Conservation (phyloP, 495 filamentous ascomycete species). For the Lasiosphaeria miniovina region DNA sequence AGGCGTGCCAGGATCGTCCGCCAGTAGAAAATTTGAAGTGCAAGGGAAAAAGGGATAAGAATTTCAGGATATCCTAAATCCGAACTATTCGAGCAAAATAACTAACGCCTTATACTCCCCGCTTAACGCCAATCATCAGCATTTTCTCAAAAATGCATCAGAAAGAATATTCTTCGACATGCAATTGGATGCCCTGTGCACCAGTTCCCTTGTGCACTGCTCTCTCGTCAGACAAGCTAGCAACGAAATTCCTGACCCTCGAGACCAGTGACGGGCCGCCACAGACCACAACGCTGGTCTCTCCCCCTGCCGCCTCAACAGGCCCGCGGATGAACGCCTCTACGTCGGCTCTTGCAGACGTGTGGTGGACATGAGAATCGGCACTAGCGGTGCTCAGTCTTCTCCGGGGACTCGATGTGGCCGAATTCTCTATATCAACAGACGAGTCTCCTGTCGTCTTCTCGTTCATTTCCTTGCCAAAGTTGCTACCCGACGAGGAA, state of each 20-base stretch:
- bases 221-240: slow-evolving; percentile 73
- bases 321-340: slow-evolving; percentile 42
- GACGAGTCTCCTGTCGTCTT: slow-evolving; percentile 14
- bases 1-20: too few relatives aligned
- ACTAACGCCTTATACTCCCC: too few relatives aligned
- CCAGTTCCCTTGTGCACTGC: slow-evolving; percentile 89
- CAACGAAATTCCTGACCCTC: slow-evolving; percentile 63
- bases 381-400: slow-evolving; percentile 30
- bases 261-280: slow-evolving; percentile 66
- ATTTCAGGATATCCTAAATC: too few relatives aligned
- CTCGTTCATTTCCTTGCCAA: slow-evolving; percentile 21
- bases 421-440: slow-evolving; percentile 27
- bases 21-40: too few relatives aligned
- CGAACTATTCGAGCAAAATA: too few relatives aligned
- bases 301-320: slow-evolving; percentile 73
- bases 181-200: slow-evolving; percentile 66
- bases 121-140: too few relatives aligned
- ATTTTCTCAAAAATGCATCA: neutral
- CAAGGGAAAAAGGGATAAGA: too few relatives aligned
- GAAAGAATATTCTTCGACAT: slow-evolving; percentile 50
- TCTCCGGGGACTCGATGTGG: slow-evolving; percentile 22
- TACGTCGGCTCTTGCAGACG: slow-evolving; percentile 40
- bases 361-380: slow-evolving; percentile 41
- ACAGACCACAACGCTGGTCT: slow-evolving; percentile 81
- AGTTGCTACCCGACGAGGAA: slow-evolving; percentile 20